phyloP scores from a whole-genome alignment of 2,329 filamentous ascomycete genomes.

The Botryosphaeria dothidea region DNA sequence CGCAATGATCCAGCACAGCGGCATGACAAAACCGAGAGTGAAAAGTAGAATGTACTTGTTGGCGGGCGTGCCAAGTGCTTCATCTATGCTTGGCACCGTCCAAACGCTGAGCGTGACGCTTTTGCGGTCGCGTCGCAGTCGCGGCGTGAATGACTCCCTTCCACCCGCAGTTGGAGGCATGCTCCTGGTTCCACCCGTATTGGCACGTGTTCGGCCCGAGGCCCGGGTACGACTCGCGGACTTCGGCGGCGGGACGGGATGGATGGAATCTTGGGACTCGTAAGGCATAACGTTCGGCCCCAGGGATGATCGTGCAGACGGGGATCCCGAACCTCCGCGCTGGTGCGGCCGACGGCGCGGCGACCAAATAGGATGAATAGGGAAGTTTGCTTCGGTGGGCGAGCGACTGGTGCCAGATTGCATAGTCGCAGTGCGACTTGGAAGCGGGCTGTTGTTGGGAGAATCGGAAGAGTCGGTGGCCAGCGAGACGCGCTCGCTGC shows the following conservation, averaged over 20 bases:
- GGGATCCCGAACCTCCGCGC: background rate
- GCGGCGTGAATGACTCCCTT: constrained; percentile 1
- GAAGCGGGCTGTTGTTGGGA: constrained; percentile 28
- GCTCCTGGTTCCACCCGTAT: background rate
- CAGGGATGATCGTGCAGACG: background rate
- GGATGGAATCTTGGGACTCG: constrained; percentile 5
- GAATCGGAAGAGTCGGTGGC: constrained; percentile 24
- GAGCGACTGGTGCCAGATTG: constrained; percentile 38
- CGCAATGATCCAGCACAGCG: constrained; percentile 15
- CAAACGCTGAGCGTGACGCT: constrained; percentile 15
- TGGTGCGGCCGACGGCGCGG: constrained; percentile 40
- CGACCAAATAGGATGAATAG: constrained; percentile 35
- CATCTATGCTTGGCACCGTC: constrained; percentile 13
- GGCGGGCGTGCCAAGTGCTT: constrained; percentile 5
- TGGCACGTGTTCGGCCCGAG: background rate
- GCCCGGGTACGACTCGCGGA: background rate
- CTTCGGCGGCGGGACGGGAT: background rate
- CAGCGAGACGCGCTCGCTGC: constrained; percentile 37
- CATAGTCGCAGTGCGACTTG: constrained; percentile 33
- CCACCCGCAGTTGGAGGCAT: background rate
- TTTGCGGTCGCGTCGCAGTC: constrained; percentile 10
- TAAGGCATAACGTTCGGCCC: background rate
- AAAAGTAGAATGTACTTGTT: constrained; percentile 16
- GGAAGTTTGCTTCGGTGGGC: constrained; percentile 40
- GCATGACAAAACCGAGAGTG: constrained; percentile 15